Evolutionary conservation across 106 monocot genomes (phyloP), one percentile per base, ranked within the genome.

Genomic region (Cymbidium sinense): DNA sequence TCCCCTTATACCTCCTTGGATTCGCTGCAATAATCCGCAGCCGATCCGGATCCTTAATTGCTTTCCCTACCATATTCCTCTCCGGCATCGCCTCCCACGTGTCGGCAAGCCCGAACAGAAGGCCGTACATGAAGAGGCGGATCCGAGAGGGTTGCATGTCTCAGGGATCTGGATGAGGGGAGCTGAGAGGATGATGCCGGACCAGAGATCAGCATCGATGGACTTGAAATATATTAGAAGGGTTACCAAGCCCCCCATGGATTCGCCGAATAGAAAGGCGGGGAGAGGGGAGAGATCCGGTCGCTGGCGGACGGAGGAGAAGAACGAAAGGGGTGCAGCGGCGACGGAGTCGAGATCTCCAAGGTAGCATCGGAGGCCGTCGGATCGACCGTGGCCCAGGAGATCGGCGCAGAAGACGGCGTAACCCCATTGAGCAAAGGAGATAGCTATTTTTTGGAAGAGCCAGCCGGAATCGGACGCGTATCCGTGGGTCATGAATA

Each of bases 401-500:
- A 98, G 88, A 75, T 98, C 98, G 67, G 98, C 94, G 83, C 90
- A 90, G 90, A 88, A 94, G 79, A 90, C 94, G 82, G 94, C 85
- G 86, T 92, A 98, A 41, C 98, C 98, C 96, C 96, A 98, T 23
- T 50, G 79, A 78, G 94, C 86, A 81, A 80, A 98, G 76, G 78
- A 18, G 79, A 98, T 92, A 69, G 92, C 92, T 75, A 94, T 92
- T 84, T 89, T 98, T 87, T 98, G 98, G 86, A 98, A 98, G 70
- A 98, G 79, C 98, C 98, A 98, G 77, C 88, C 83, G 80, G 86
- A 81, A 84, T 98, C 98, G 75, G 94, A 92, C 70, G 86, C 98
- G 82, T 94, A 98, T 77, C 98, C 98, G 84, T 98, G 98, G 84
- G 88, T 92, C 94, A 98, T 90, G 92, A 85, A 98, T 50, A 98